These are phyloP conservation scores for Penicillium bialowiezense DNA, from an alignment of 495 filamentous ascomycete genomes.

Conservation along the genomic window DNA sequence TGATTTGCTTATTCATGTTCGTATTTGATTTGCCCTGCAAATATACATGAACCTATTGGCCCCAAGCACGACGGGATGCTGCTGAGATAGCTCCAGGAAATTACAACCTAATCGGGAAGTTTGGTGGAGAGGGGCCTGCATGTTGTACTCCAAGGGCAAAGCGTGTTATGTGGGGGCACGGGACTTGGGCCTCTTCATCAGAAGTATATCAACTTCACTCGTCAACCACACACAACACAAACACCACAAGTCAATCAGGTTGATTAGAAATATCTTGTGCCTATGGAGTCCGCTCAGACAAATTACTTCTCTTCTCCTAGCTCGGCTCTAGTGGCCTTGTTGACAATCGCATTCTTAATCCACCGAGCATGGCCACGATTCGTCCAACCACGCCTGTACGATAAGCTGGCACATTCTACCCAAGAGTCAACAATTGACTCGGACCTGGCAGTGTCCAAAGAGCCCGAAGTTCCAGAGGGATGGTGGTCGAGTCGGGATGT, in stretches of 20 bases:
- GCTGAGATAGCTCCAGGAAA: constrained; percentile 8
- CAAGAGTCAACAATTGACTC: background rate
- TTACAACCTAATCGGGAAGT: constrained; percentile 26
- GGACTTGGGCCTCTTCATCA: constrained; percentile 7
- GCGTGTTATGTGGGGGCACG: constrained; percentile 19
- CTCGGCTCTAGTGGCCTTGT: constrained; percentile 14
- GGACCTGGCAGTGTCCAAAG: constrained; percentile 28
- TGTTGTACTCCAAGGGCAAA: constrained; percentile 2
- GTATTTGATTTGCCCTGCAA: too few species aligned
- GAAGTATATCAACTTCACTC: constrained; percentile 16
- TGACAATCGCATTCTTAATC: constrained; percentile 12
- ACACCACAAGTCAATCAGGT: too few species aligned
- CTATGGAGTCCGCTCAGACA: constrained; percentile 18
- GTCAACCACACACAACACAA: background rate
- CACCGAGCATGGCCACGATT: constrained; percentile 11
- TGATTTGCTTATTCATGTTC: too few species aligned
- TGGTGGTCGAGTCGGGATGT: constrained; percentile 45
- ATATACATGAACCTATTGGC: too few species aligned
- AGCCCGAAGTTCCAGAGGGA: constrained; percentile 38
- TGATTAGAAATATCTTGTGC: too few species aligned
- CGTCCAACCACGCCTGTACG: background rate
- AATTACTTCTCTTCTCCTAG: constrained; percentile 10
- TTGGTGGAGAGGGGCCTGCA: constrained; percentile 9
- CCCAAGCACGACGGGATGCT: too few species aligned
- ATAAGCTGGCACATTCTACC: background rate